Conservation (phyloP, 139 green algal species). For the Chlamydomonas sp. region DNA sequence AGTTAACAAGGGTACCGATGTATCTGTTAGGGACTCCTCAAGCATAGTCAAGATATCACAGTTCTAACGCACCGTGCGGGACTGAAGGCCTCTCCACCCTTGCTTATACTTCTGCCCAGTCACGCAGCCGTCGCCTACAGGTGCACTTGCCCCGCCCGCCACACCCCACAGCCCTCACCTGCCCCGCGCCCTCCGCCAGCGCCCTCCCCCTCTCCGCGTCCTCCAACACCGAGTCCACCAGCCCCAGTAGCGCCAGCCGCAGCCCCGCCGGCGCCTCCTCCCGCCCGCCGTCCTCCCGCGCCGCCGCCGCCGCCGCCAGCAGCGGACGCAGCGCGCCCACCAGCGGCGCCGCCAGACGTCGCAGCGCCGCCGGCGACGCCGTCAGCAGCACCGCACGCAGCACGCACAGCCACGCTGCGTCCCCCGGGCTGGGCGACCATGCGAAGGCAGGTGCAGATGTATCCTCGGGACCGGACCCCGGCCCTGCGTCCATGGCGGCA, state of each 20-base stretch:
- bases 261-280: conserved; percentile 29
- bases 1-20: background rate
- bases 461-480: no score
- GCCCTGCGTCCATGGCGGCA: no score
- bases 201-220: conserved; percentile 25
- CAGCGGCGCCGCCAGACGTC: conserved; percentile 17
- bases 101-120: no score
- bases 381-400: conserved; percentile 66
- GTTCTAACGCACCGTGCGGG: no score
- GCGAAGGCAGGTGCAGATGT: background rate
- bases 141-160: background rate
- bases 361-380: conserved; percentile 19
- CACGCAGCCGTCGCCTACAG: no score
- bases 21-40: background rate
- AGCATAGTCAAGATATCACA: background rate
- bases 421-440: conserved; percentile 15
- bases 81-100: no score
- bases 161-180: conserved; percentile 24
- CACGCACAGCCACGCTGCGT: conserved; percentile 23
- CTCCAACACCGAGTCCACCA: conserved; percentile 77
- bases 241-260: conserved; percentile 59
- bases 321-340: conserved; percentile 19
- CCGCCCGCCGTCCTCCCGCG: background rate
- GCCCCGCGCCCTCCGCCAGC: background rate
- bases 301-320: conserved; percentile 1